Evolutionary conservation across 1,139 yeast genomes (phyloP).

Genomic region (Hemisphaericaspora lyxosophila): DNA sequence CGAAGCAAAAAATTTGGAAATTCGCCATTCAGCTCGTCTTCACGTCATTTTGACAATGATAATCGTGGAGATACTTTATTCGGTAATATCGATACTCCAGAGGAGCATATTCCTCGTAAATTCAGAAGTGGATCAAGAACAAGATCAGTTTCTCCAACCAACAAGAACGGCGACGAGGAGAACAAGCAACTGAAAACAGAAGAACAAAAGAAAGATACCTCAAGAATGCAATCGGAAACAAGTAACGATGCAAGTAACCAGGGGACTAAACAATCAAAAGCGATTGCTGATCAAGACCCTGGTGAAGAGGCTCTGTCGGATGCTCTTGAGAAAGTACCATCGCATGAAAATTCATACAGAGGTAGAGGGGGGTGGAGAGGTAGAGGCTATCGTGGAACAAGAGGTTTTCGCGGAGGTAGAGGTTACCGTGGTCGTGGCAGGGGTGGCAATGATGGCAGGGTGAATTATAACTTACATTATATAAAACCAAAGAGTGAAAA

Average conservation of each 20-base stretch:
- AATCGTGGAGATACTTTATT: not conserved
- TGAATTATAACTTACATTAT: constrained; percentile 26
- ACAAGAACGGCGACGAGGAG: not conserved
- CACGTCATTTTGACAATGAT: not conserved
- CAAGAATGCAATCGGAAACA: too few species aligned
- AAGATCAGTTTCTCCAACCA: constrained; percentile 2
- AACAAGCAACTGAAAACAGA: not conserved
- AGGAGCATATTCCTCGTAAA: constrained; percentile 6
- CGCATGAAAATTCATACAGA: constrained; percentile 3
- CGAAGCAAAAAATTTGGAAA: not conserved
- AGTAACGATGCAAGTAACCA: not conserved
- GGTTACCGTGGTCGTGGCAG: constrained; percentile 21
- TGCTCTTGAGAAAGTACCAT: constrained; percentile 1
- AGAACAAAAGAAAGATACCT: not conserved
- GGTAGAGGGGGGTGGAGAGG: constrained; percentile 14
- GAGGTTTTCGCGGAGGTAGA: constrained; percentile 24
- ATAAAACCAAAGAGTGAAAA: constrained; percentile 19
- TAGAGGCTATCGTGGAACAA: constrained; percentile 19
- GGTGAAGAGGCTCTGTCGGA: not conserved
- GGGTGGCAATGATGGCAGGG: constrained; percentile 12
- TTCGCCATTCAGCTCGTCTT: not conserved
- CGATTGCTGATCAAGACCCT: not conserved
- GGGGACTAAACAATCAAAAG: not conserved
- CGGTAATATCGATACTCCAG: not conserved
- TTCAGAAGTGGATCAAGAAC: not conserved